A percentile compares a stretch with the other conserved stretches of the same genome.
Evolutionary conservation across 1,284 basidiomycete genomes (phyloP).

Genomic region (Malassezia brasiliensis): DNA sequence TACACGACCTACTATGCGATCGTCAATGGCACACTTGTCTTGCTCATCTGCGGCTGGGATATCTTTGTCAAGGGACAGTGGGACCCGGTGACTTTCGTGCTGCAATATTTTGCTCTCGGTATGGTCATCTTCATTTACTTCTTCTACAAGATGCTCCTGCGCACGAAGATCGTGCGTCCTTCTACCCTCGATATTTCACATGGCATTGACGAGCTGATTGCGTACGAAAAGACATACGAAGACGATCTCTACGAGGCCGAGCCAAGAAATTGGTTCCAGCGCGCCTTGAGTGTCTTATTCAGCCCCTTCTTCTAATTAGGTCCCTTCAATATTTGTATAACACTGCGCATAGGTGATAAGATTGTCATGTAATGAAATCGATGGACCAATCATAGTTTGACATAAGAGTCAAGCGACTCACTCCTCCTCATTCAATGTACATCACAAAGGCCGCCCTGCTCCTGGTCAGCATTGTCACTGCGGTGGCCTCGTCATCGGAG

Average conservation of each 20-base stretch:
- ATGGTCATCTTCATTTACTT: neutral
- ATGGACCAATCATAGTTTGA: too few relatives aligned
- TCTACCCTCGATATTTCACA: neutral
- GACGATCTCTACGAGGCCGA: neutral
- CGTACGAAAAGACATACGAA: neutral
- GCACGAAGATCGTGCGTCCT: neutral
- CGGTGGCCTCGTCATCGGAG: slow-evolving; percentile 50
- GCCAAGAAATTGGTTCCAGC: neutral
- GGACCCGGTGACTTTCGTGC: neutral
- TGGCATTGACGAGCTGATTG: neutral
- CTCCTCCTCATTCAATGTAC: too few relatives aligned
- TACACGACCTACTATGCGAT: neutral
- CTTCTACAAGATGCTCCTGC: neutral
- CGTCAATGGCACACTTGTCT: neutral
- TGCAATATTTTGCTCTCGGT: neutral
- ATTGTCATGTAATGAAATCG: too few relatives aligned
- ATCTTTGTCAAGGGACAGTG: neutral
- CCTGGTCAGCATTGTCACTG: neutral
- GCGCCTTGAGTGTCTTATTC: neutral
- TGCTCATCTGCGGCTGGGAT: neutral
- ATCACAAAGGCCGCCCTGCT: neutral
- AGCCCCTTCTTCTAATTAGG: neutral
- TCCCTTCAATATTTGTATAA: too few relatives aligned
- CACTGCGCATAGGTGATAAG: too few relatives aligned
- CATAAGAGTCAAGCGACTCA: too few relatives aligned